phyloP scores from a whole-genome alignment of 139 green algal genomes.

The Picochlorum sp. region DNA sequence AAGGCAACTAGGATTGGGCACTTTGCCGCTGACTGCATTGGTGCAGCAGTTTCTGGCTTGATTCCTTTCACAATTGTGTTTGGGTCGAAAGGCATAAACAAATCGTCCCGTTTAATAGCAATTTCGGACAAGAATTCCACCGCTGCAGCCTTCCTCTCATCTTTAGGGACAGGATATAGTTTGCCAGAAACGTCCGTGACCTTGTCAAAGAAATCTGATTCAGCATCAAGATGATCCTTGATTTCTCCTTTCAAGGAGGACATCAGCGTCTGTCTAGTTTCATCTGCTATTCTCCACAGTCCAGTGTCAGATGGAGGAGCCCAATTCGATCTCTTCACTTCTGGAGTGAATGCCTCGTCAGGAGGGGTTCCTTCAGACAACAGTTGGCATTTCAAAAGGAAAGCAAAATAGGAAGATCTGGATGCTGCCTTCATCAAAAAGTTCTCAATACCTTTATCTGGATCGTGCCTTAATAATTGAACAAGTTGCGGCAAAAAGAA shows the following conservation, averaged over 20 bases:
- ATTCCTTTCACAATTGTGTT: constrained; percentile 52
- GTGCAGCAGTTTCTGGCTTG: constrained; percentile 50
- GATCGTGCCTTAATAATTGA: constrained; percentile 61
- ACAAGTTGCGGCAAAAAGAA: constrained; percentile 95
- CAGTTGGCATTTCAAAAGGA: constrained; percentile 83
- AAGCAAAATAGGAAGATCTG: constrained; percentile 64
- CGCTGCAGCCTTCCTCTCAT: constrained; percentile 35
- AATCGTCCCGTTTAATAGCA: constrained; percentile 39
- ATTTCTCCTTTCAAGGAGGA: constrained; percentile 31
- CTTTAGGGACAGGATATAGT: constrained; percentile 47
- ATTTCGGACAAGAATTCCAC: constrained; percentile 28
- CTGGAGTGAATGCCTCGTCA: constrained; percentile 62
- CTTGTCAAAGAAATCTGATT: constrained; percentile 66
- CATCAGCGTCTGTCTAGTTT: constrained; percentile 40
- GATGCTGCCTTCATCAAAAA: constrained; percentile 62
- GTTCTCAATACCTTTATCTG: constrained; percentile 30
- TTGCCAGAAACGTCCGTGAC: constrained; percentile 57
- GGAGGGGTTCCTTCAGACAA: constrained; percentile 65
- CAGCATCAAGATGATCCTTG: constrained; percentile 46
- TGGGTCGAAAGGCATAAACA: constrained; percentile 87
- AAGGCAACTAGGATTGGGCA: constrained; percentile 90
- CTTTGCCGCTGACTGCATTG: constrained; percentile 68
- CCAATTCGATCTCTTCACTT: constrained; percentile 68
- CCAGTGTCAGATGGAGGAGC: constrained; percentile 68
- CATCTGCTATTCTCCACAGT: constrained; percentile 65